Conservation (phyloP, 768 basidiomycete species). For the Hysterangium stoloniferum region DNA sequence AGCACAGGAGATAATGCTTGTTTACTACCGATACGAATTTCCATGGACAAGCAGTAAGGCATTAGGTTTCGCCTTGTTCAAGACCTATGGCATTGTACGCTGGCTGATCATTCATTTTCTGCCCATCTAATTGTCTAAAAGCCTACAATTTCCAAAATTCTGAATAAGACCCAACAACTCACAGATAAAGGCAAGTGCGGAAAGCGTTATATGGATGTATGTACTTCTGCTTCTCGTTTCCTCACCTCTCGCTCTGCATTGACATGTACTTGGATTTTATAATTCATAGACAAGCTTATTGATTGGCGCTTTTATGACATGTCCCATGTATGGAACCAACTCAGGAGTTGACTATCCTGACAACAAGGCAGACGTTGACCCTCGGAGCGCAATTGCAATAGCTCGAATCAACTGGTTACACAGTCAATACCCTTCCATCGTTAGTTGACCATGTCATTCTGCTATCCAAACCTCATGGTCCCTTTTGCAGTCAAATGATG, state of each 20-base stretch:
- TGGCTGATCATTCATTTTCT: neutral
- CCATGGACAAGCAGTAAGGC: constrained; percentile 33
- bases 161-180: constrained; percentile 36
- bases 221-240: constrained; percentile 19
- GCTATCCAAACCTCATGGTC: neutral
- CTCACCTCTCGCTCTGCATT: neutral
- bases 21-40: constrained; percentile 36
- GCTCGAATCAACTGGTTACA: constrained; percentile 39
- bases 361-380: constrained; percentile 26
- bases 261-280: too few relatives aligned
- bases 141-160: constrained; percentile 42
- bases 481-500: constrained; percentile 29
- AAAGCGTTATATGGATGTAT: constrained; percentile 42
- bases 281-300: neutral
- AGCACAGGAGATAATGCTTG: constrained; percentile 35
- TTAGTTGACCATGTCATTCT: constrained; percentile 17
- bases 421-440: constrained; percentile 30
- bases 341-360: neutral
- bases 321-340: neutral
- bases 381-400: constrained; percentile 33
- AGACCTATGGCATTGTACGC: constrained; percentile 43
- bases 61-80: constrained; percentile 43
- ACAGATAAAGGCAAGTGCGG: constrained; percentile 28
- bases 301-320: neutral
- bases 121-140: constrained; percentile 14